Evolutionary conservation across 202 grass and related monocot genomes (phyloP), one percentile per base, ranked within the genome.

Genomic region (Carex arenaria): DNA sequence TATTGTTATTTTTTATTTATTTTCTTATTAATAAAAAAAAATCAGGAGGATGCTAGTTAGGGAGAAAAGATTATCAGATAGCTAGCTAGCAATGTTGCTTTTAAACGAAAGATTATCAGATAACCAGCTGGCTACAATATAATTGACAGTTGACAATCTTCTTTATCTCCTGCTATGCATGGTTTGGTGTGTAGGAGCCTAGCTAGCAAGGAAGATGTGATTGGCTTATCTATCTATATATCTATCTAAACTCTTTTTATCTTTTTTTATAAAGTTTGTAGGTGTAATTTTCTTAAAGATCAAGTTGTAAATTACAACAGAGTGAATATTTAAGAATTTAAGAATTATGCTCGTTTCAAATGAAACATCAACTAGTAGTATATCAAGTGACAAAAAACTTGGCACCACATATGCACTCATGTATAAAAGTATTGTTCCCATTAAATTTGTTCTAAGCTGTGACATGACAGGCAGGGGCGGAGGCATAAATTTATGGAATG

Each of bases 91-190:
- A 57, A 1, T 36, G 28, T 56, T 54, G 72, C 72, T 76, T 76
- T 76, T 17, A 32, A 55, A 55, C 4, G 55, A 55, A 5, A 71
- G 32, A 7, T 43, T 52, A 26, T 43, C 9, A 64, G 62, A 42
- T 69, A 43, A 69, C 38, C 67, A 70, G 36, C 67, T 70, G 67
- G 67, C 67, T 19, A 43, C 7, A 8, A 4, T 40, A 42, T 7
- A 69, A 43, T 73, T 53, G 70, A 73, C 70, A 73, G 8, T 73
- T 52, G 70, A 73, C 70, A 73, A 52, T 10, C 70, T 14, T 73
- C 42, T 45, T 45, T 45, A 45, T 45, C 2, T 31, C 22, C 45
- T 53, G 71, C 23, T 74, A 23, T 26, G 26, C 26, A 26, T 12
- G 54, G 10, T 30, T 74, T 54, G 71, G 20, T 54, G 47, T 54